A percentile compares a stretch with the other conserved stretches of the same genome.
phyloP scores from a whole-genome alignment of 2,329 filamentous ascomycete genomes.

The Hymenoscyphus linearis region DNA sequence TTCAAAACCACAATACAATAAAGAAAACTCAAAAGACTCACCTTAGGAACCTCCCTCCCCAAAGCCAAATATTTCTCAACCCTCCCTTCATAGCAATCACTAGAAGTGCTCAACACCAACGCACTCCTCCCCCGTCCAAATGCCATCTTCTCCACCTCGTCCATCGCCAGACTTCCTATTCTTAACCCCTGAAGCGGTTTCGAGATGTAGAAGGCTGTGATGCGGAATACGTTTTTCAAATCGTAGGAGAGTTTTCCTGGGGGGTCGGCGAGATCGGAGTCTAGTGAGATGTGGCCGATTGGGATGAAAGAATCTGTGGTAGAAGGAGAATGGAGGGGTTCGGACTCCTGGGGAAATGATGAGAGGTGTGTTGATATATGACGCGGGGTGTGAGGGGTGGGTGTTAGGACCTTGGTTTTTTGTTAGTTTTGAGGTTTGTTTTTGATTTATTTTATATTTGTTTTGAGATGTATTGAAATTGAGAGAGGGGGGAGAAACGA shows the following conservation, averaged over 20 bases:
- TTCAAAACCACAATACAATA: not conserved
- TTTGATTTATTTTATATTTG: not conserved
- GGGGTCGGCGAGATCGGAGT: conserved; percentile 8
- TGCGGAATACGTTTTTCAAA: conserved; percentile 17
- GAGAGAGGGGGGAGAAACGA: not conserved
- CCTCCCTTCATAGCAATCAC: conserved; percentile 12
- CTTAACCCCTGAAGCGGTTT: conserved; percentile 17
- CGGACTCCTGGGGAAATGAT: conserved; percentile 18
- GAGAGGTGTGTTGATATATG: conserved; percentile 13
- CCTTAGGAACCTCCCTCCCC: conserved; percentile 6
- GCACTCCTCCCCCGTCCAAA: conserved; percentile 17
- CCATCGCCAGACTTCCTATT: conserved; percentile 25
- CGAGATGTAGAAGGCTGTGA: conserved; percentile 24
- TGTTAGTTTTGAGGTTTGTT: not conserved
- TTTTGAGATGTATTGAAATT: not conserved
- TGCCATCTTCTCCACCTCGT: conserved; percentile 22
- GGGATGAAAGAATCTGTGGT: conserved; percentile 17
- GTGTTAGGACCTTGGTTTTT: conserved; percentile 5
- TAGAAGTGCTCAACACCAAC: conserved; percentile 15
- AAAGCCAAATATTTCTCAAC: conserved; percentile 12
- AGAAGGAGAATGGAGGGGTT: conserved; percentile 7
- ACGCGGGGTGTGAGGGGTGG: not conserved
- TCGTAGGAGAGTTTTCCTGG: conserved; percentile 6
- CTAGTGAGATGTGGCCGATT: conserved; percentile 26
- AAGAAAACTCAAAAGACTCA: conserved; percentile 4